A percentile compares a stretch with the other conserved stretches of the same genome.
phyloP scores from a whole-genome alignment of 2,329 filamentous ascomycete genomes.

The Sporothrix humicola region DNA sequence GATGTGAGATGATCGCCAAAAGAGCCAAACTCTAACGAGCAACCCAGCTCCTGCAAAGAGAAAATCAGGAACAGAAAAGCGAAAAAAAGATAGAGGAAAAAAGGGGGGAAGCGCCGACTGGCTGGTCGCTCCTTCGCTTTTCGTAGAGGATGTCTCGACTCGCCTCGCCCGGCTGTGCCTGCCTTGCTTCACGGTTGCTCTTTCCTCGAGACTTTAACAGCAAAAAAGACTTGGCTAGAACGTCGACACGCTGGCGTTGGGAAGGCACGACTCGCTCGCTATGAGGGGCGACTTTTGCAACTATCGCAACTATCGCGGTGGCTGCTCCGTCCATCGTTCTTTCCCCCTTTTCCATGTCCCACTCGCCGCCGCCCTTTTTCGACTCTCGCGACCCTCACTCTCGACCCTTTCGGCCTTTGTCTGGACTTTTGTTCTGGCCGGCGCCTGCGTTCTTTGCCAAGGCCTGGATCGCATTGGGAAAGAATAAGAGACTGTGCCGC shows the following conservation, averaged over 20 bases:
- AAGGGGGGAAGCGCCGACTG: conserved; percentile 14
- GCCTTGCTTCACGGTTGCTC: neutral
- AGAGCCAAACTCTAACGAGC: neutral
- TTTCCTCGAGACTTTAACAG: neutral
- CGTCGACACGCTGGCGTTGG: neutral
- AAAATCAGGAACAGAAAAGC: neutral
- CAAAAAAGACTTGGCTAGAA: neutral
- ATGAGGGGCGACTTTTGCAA: conserved; percentile 9
- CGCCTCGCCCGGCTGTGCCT: neutral
- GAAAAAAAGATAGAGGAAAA: neutral
- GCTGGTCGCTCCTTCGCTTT: conserved; percentile 16
- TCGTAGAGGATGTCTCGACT: no score
- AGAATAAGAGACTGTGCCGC: conserved; percentile 5
- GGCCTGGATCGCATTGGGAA: conserved; percentile 9
- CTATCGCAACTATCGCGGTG: conserved; percentile 24
- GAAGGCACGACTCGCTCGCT: conserved; percentile 10
- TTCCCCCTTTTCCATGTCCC: conserved; percentile 25
- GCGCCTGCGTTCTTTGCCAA: neutral
- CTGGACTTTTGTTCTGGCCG: neutral
- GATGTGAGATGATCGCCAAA: conserved; percentile 14
- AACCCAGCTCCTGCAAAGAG: conserved; percentile 2
- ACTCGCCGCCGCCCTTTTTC: conserved; percentile 12
- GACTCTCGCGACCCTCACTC: neutral
- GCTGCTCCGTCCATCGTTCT: conserved; percentile 17
- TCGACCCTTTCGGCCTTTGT: conserved; percentile 4